Base-by-base conservation (phyloP, 1,284 basidiomycete genomes). In the Leccinum angustisporum region DNA sequence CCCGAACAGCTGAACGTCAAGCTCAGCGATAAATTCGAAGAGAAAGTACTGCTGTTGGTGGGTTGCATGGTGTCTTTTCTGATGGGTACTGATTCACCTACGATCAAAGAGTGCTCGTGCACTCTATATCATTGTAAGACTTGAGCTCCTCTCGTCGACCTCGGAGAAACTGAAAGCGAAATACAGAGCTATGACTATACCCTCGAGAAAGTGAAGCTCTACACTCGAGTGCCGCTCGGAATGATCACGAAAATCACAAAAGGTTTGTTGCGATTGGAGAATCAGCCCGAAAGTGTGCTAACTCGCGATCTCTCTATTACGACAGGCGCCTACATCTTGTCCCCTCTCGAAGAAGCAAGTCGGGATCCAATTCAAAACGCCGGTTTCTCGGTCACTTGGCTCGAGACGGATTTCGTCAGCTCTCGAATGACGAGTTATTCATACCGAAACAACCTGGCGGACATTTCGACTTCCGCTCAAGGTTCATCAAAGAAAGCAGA, bases 31-130 rank as follows among this genome's bases (percentile, higher is more conserved):
- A 90, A 86, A 69, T 94, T 92, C 67, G 95, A 97, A 76, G 96
- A 98, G 80, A 98, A 98, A 74, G 87, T 98, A 3, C 68, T 98
- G 8, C 78, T 99, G 1, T 74, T 99, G 75, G 94, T 95, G 63
- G 64, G 91, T 79, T 10, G 33, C 13, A 52, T 59, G 3, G 4
- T 14, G 18, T 50, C n/a, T 59, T 48, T 43, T 36, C 33, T n/a
- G 16, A 61, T 18, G 61, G 21, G 60, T 48, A 54, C 67, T 27
- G 16, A 56, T 43, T 56, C 40, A 51, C 25, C 11, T 48, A n/a
- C 61, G 16, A 62, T 48, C n/a, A 7, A 69, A 88, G 88, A 90
- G 84, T 48, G 80, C 73, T 34, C 79, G 77, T 55, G 89, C 89
- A 4, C 72, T 92, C 14, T 92, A 91, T 72, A 82, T 90, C 56